phyloP scores from a whole-genome alignment of 2,329 filamentous ascomycete species.

The Aspergillus pseudoviridinutans region DNA sequence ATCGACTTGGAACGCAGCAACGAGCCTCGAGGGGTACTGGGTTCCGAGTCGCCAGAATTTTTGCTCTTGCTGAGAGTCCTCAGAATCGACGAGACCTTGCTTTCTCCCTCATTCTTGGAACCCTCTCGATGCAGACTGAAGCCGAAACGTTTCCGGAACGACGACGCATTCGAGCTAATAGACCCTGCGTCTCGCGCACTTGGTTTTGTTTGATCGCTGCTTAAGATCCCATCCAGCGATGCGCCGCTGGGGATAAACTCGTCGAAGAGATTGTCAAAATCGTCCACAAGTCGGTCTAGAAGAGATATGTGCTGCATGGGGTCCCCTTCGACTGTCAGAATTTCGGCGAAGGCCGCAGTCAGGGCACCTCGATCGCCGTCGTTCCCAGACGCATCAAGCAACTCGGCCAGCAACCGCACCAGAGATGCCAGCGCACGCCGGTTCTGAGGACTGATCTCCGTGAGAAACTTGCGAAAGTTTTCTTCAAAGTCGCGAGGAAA shows the following conservation, averaged over 20 bases:
- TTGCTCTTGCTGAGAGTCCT: constrained; percentile 80
- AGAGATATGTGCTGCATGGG: constrained; percentile 83
- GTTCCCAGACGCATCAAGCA: constrained; percentile 85
- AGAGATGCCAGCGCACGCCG: constrained; percentile 76
- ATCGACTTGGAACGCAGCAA: constrained; percentile 72
- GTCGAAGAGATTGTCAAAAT: constrained; percentile 84
- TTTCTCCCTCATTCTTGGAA: constrained; percentile 66
- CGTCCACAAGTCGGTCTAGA: constrained; percentile 82
- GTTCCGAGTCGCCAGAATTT: constrained; percentile 60
- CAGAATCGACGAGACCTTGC: constrained; percentile 73
- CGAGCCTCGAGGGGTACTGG: constrained; percentile 64
- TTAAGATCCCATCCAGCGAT: constrained; percentile 39
- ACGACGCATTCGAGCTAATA: constrained; percentile 79
- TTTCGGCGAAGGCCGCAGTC: constrained; percentile 82
- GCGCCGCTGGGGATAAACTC: constrained; percentile 49
- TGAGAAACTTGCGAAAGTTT: constrained; percentile 51
- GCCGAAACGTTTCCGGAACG: constrained; percentile 77
- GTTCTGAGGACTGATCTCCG: constrained; percentile 55
- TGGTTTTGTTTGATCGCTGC: constrained; percentile 56
- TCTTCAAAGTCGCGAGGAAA: constrained; percentile 50
- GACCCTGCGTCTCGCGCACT: constrained; percentile 67
- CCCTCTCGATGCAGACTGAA: constrained; percentile 75
- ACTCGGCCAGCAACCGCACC: constrained; percentile 78
- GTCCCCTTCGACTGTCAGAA: constrained; percentile 72
- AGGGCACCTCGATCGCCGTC: constrained; percentile 86